Base-by-base conservation (phyloP, 108 stramenopile species). In the Schizochytrium sp. region DNA sequence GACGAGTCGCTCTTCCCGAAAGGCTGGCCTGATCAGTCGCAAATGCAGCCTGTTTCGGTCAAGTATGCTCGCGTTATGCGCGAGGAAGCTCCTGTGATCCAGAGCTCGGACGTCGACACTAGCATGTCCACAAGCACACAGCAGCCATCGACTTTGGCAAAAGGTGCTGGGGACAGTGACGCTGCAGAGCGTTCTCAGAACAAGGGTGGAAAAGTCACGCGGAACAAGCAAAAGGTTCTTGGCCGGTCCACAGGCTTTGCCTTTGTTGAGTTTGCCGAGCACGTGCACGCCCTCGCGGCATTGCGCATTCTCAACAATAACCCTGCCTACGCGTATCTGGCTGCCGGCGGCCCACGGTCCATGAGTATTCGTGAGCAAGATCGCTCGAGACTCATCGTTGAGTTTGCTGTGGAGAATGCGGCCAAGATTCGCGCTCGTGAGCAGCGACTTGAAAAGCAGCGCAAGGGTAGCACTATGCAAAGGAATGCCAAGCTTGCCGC, bases 271-370 rank as follows among this genome's bases (percentile, higher is more conserved):
- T 99, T 99, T 89, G 92, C 93, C 8, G 94, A 97, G 90, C 99
- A 99, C 93, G 93, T 93, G 18, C 96, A 97, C 93, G 98, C 99
- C 5, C 91, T 99, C 76, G 98, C 98, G 4, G 97, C 96, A 58
- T 92, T 99, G 59, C 95, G 99, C 14, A 94, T 96, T 72, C 89
- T 99, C 87, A 99, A 99, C 92, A 98, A 99, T 93, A 99, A 99
- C 91, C 95, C 97, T 1, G 88, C 89, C 4, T 98, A 96, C 89
- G 90, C 90, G 8, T 60, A 87, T 12, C 28, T 55, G 28, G 91
- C 91, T 4, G 87, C 55, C 51, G 60, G 90, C n/a, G 93, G 91
- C 16, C 72, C 72, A 18, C 69, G 34, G 23, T 89, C 44, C 41
- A 92, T 89, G 89, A 28, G 6, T 5, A 69, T 21, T 19, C 47